These are phyloP conservation scores for Penicillium sp. DNA, from an alignment of 2,329 filamentous ascomycete species.

Conservation along the genomic window DNA sequence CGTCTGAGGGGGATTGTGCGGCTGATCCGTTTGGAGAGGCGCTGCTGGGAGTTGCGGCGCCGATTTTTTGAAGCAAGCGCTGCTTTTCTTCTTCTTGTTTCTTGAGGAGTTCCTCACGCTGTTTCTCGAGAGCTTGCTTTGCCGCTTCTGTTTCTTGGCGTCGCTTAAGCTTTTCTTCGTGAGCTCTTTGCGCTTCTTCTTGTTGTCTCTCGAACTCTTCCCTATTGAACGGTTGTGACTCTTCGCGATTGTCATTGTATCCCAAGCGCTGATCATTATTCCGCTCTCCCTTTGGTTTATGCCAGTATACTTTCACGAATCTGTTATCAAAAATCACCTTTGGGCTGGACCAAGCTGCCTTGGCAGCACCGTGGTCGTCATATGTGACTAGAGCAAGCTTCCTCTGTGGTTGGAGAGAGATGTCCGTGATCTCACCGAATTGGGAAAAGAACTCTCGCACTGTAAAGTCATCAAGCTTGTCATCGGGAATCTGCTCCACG, in stretches of 20 bases:
- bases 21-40: constrained; percentile 30
- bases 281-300: constrained; percentile 50
- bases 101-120: constrained; percentile 55
- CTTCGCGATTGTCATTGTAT: constrained; percentile 33
- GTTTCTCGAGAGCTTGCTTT: constrained; percentile 58
- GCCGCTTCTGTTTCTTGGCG: constrained; percentile 58
- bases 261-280: constrained; percentile 32
- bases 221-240: constrained; percentile 54
- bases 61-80: constrained; percentile 55
- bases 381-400: constrained; percentile 62
- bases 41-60: constrained; percentile 37
- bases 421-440: constrained; percentile 60
- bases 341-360: constrained; percentile 62
- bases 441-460: constrained; percentile 63
- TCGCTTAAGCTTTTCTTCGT: constrained; percentile 60
- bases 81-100: constrained; percentile 61
- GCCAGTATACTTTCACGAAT: constrained; percentile 69
- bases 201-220: constrained; percentile 61
- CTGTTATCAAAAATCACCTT: constrained; percentile 68
- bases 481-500: constrained; percentile 65
- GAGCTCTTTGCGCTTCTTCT: constrained; percentile 59
- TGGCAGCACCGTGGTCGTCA: constrained; percentile 56
- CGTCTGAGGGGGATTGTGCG: constrained; percentile 32
- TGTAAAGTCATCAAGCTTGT: constrained; percentile 58
- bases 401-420: constrained; percentile 60